Conservation (phyloP, 352 stramenopile genomes). For the Phytophthora lateralis region DNA sequence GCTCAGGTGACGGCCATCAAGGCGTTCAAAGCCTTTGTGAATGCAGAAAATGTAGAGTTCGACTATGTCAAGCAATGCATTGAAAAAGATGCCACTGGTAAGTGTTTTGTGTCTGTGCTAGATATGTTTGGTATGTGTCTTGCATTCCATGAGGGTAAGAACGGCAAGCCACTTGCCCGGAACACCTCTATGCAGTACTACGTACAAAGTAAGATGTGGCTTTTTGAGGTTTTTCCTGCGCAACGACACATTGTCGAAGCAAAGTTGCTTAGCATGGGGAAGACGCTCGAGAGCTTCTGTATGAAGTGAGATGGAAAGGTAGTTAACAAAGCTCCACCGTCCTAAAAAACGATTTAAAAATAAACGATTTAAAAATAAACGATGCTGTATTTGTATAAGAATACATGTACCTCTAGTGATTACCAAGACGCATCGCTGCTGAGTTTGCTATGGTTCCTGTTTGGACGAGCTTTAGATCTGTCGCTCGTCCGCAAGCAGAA, state of each 20-base stretch:
- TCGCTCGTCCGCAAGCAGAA: slow-evolving; percentile 25
- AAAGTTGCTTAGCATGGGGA: slow-evolving; percentile 5
- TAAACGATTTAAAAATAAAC: too few relatives aligned
- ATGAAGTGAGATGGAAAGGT: not conserved
- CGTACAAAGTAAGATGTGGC: not conserved
- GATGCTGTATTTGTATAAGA: slow-evolving; percentile 5
- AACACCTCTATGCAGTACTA: slow-evolving; percentile 3
- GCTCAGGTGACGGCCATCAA: not conserved
- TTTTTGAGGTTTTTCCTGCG: not conserved
- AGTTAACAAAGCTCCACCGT: slow-evolving; percentile 1
- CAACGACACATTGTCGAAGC: slow-evolving; percentile 4
- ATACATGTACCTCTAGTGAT: not conserved
- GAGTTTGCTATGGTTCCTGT: slow-evolving; percentile 27
- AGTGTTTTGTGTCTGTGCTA: slow-evolving; percentile 8
- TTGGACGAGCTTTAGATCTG: slow-evolving; percentile 33
- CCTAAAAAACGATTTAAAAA: too few relatives aligned
- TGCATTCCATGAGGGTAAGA: slow-evolving; percentile 3
- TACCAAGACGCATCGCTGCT: slow-evolving; percentile 27
- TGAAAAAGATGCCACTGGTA: not conserved
- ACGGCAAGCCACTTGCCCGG: not conserved
- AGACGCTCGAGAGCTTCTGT: slow-evolving; percentile 1
- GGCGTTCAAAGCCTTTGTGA: not conserved
- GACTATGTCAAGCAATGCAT: not conserved
- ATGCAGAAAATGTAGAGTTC: not conserved
- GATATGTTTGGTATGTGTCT: slow-evolving; percentile 5